A percentile compares a stretch with the other conserved stretches of the same genome.
Evolutionary conservation across 2,329 filamentous ascomycete species (phyloP).

Genomic region (Thelonectria blattea): DNA sequence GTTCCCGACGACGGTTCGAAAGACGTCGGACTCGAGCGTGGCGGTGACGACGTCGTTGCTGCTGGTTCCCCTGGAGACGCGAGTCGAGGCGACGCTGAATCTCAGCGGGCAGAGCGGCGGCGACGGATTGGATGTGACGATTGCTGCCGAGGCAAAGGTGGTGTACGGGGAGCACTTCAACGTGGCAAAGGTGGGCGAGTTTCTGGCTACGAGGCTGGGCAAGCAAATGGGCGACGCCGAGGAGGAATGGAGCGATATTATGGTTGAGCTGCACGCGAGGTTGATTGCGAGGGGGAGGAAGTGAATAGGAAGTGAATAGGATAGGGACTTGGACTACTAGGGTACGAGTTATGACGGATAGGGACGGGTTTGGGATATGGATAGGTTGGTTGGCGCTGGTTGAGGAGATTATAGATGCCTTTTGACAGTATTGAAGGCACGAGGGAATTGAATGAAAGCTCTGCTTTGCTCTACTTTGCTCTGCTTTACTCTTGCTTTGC

Average conservation of each 20-base stretch:
- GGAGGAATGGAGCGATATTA: constrained; percentile 59
- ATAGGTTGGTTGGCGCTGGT: constrained; percentile 30
- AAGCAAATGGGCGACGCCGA: constrained; percentile 43
- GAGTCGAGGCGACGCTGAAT: constrained; percentile 67
- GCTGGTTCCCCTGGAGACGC: constrained; percentile 69
- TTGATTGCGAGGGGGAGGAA: constrained; percentile 63
- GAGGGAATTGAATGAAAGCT: too few species aligned
- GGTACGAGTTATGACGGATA: constrained; percentile 44
- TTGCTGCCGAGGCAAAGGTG: constrained; percentile 64
- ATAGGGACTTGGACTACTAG: constrained; percentile 23
- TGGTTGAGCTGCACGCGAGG: constrained; percentile 61
- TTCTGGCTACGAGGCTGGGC: constrained; percentile 62
- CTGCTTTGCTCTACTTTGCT: too few species aligned
- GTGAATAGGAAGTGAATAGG: constrained; percentile 35
- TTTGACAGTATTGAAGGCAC: neutral
- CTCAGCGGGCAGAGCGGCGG: constrained; percentile 55
- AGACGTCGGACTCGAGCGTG: constrained; percentile 69
- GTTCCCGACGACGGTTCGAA: constrained; percentile 68
- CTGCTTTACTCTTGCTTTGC: too few species aligned
- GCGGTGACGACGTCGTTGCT: constrained; percentile 67
- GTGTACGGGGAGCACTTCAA: constrained; percentile 83
- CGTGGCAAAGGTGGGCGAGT: constrained; percentile 75
- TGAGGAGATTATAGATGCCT: constrained; percentile 25
- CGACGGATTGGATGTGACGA: constrained; percentile 59
- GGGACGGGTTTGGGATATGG: constrained; percentile 31